A percentile compares a stretch with the other conserved stretches of the same genome.
Evolutionary conservation across 495 filamentous ascomycete genomes (phyloP).

Genomic region (Hypoxylon cercidicola): DNA sequence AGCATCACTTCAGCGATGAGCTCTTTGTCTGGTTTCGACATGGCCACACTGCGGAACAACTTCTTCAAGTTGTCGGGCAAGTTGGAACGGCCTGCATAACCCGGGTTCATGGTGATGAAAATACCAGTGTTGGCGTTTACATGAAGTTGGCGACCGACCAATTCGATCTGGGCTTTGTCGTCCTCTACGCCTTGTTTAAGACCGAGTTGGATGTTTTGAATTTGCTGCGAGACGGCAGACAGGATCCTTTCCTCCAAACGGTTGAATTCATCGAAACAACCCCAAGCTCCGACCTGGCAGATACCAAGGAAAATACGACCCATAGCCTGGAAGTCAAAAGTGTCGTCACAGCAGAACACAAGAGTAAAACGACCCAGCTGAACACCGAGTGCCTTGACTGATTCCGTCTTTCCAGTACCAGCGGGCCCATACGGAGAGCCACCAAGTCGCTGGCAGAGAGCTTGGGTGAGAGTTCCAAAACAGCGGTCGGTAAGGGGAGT

Average conservation of each 20-base stretch:
- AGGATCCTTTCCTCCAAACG: conserved; percentile 96
- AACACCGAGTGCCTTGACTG: conserved; percentile 95
- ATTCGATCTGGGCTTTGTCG: conserved; percentile 85
- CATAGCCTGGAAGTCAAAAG: conserved; percentile 99
- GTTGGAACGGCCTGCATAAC: conserved; percentile 97
- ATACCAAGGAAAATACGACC: conserved; percentile 99
- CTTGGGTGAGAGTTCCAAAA: conserved; percentile 97
- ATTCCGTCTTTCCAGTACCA: conserved; percentile 99
- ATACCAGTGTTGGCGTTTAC: conserved; percentile 95
- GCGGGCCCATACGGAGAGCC: conserved; percentile 98
- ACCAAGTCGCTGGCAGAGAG: conserved; percentile 91
- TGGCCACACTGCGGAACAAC: conserved; percentile 97
- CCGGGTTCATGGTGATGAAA: conserved; percentile 99
- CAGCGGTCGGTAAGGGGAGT: conserved; percentile 97
- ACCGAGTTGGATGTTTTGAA: conserved; percentile 98
- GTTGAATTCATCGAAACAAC: conserved; percentile 99
- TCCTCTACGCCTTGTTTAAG: conserved; percentile 82
- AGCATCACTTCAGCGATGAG: conserved; percentile 99
- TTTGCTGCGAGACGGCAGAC: conserved; percentile 97
- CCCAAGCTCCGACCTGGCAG: conserved; percentile 98
- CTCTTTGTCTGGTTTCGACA: conserved; percentile 99
- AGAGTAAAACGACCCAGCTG: conserved; percentile 97
- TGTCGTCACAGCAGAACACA: conserved; percentile 99
- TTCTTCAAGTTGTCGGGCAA: conserved; percentile 99
- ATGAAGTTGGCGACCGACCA: conserved; percentile 85